Percentiles rank a stretch among this genome's conserved stretches.
Conservation (phyloP, 768 basidiomycete genomes). For the Coprinopsis cinerea region DNA sequence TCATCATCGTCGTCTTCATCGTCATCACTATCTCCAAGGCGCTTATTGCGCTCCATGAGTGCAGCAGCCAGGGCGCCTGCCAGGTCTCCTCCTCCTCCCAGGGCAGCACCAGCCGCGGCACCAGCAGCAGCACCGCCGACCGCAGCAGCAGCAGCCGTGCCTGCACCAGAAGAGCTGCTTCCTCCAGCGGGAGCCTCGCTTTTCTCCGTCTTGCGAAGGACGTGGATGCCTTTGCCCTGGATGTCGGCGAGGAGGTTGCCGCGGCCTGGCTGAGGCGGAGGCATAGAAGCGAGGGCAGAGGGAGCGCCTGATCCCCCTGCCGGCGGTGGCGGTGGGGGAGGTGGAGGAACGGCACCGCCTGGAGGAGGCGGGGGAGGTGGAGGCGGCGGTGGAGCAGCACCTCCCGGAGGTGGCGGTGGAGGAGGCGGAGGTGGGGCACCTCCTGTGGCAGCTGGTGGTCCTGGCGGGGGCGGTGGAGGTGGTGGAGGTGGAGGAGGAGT, state of each 20-base stretch:
- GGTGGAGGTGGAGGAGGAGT: conserved; percentile 28
- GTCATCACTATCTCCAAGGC: conserved; percentile 81
- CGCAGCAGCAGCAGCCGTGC: conserved; percentile 27
- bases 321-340: conserved; percentile 46
- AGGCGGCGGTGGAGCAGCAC: conserved; percentile 29
- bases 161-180: conserved; percentile 27
- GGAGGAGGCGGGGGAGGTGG: conserved; percentile 37
- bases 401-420: conserved; percentile 28
- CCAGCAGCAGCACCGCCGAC: conserved; percentile 32
- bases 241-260: conserved; percentile 71
- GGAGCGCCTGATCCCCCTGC: conserved; percentile 22
- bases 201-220: conserved; percentile 56
- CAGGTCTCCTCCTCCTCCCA: conserved; percentile 61
- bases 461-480: conserved; percentile 26
- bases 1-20: conserved; percentile 74
- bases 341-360: conserved; percentile 28
- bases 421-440: conserved; percentile 23
- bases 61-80: conserved; percentile 83
- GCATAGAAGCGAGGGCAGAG: conserved; percentile 28
- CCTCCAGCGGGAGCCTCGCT: conserved; percentile 23
- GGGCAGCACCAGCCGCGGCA: conserved; percentile 27
- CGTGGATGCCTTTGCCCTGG: conserved; percentile 71
- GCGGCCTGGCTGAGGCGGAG: conserved; percentile 56
- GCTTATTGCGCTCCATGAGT: conserved; percentile 76
- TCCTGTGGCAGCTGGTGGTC: conserved; percentile 22